These are phyloP conservation scores for Metschnikowia noctiluminum DNA, from an alignment of 805 yeast genomes.

Conservation along the genomic window DNA sequence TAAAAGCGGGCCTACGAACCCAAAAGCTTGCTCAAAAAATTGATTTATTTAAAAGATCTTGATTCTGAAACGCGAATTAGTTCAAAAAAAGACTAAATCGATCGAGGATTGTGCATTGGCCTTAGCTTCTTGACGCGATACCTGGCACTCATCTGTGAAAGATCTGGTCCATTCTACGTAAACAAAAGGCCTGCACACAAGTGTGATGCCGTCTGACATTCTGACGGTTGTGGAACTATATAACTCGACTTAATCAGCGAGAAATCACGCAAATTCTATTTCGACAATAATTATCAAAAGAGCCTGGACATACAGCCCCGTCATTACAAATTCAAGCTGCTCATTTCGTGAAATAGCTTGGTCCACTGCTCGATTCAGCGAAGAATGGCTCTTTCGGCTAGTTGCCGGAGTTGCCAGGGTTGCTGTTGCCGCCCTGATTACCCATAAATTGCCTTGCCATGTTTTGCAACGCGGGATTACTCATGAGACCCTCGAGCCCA, in stretches of 20 bases:
- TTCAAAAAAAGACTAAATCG: no score
- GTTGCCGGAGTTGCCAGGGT: conserved; percentile 2
- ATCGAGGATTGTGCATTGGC: background rate
- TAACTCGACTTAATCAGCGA: no score
- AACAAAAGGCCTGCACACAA: conserved; percentile 6
- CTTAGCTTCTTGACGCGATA: background rate
- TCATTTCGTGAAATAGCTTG: no score
- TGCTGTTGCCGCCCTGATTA: conserved; percentile 23
- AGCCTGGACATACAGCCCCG: no score
- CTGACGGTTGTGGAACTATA: background rate
- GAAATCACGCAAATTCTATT: no score
- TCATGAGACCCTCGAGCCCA: conserved; percentile 63
- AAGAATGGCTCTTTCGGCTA: background rate
- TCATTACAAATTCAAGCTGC: no score
- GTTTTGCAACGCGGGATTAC: conserved; percentile 65
- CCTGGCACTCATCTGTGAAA: background rate
- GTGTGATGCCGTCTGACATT: background rate
- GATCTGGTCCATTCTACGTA: conserved; percentile 1
- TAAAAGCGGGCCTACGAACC: no score
- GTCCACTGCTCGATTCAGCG: no score
- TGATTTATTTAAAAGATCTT: no score
- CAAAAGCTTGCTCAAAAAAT: no score
- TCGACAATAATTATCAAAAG: no score
- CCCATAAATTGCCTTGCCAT: conserved; percentile 73
- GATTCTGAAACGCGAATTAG: no score